A percentile compares a stretch with the other conserved stretches of the same genome.
Evolutionary conservation across 129 eudicot species (phyloP).

Genomic region (Dittrichia graveolens): DNA sequence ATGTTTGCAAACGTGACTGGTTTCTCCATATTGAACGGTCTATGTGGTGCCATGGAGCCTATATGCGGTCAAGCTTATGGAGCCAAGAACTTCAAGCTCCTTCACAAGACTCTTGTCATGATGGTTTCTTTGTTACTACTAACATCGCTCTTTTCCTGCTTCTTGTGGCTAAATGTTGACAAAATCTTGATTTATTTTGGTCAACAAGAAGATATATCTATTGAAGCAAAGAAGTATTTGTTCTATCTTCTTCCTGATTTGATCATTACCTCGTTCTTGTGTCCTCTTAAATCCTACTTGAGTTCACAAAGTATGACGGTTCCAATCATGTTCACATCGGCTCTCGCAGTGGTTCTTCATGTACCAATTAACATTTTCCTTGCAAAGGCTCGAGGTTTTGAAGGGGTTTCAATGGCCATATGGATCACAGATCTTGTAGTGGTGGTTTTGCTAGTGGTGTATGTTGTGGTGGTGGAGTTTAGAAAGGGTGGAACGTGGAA

Average conservation of each 20-base stretch:
- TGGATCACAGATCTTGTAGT: constrained; percentile 79
- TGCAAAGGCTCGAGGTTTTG: constrained; percentile 53
- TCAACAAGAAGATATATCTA: constrained; percentile 63
- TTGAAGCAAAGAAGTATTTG: constrained; percentile 55
- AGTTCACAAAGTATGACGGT: constrained; percentile 65
- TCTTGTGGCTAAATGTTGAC: constrained; percentile 83
- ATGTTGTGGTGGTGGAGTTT: constrained; percentile 46
- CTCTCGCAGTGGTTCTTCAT: constrained; percentile 58
- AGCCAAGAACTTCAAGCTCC: constrained; percentile 74
- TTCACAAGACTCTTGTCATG: constrained; percentile 81
- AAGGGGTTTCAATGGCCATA: constrained; percentile 76
- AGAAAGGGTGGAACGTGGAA: constrained; percentile 58
- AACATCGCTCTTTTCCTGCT: constrained; percentile 49
- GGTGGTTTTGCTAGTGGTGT: constrained; percentile 44
- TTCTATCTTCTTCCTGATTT: constrained; percentile 76
- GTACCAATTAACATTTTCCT: constrained; percentile 66
- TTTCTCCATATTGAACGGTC: constrained; percentile 70
- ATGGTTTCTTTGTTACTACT: constrained; percentile 47
- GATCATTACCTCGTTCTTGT: constrained; percentile 54
- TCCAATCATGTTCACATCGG: constrained; percentile 78
- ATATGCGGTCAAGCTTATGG: constrained; percentile 96
- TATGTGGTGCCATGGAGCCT: constrained; percentile 89
- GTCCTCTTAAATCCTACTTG: constrained; percentile 78
- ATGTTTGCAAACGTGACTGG: constrained; percentile 89
- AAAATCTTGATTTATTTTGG: constrained; percentile 64